phyloP scores from a whole-genome alignment of 225 moss, liverwort and hornwort species.

The Asterella californica region DNA sequence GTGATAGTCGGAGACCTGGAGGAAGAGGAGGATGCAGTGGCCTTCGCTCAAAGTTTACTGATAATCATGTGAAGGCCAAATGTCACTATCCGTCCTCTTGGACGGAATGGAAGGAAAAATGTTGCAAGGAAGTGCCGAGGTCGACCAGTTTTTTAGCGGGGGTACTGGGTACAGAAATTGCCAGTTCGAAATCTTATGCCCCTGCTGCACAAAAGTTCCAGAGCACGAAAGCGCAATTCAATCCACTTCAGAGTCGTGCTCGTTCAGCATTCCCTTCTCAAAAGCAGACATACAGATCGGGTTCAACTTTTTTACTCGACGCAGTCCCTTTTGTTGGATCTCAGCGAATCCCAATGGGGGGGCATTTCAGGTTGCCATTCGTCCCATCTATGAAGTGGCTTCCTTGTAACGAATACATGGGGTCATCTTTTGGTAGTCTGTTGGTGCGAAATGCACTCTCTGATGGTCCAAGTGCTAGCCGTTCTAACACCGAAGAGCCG shows the following conservation, averaged over 20 bases:
- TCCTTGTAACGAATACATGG: conserved; percentile 38
- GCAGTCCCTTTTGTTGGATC: conserved; percentile 20
- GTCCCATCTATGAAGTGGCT: conserved; percentile 44
- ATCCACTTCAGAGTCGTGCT: background rate
- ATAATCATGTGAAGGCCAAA: conserved; percentile 22
- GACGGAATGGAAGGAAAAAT: conserved; percentile 28
- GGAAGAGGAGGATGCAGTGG: conserved; percentile 16
- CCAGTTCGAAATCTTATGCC: conserved; percentile 1
- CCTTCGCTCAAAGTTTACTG: background rate
- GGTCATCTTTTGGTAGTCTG: conserved; percentile 30
- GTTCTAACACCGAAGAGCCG: conserved; percentile 34
- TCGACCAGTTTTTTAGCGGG: conserved; percentile 18
- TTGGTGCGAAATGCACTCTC: conserved; percentile 33
- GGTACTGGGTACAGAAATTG: conserved; percentile 16
- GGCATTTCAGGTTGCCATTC: conserved; percentile 34
- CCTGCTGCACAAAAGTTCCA: background rate
- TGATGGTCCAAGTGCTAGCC: conserved; percentile 34
- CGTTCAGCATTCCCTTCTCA: background rate
- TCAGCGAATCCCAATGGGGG: conserved; percentile 17
- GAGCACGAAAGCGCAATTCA: conserved; percentile 7
- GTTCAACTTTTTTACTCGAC: conserved; percentile 29
- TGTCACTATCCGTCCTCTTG: conserved; percentile 13
- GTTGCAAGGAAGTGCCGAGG: background rate
- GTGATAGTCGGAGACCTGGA: conserved; percentile 26
- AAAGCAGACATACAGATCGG: conserved; percentile 27